Evolutionary conservation across 2,329 filamentous ascomycete species (phyloP), one percentile per base, ranked within the genome.

Genomic region (Fusarium sp.): DNA sequence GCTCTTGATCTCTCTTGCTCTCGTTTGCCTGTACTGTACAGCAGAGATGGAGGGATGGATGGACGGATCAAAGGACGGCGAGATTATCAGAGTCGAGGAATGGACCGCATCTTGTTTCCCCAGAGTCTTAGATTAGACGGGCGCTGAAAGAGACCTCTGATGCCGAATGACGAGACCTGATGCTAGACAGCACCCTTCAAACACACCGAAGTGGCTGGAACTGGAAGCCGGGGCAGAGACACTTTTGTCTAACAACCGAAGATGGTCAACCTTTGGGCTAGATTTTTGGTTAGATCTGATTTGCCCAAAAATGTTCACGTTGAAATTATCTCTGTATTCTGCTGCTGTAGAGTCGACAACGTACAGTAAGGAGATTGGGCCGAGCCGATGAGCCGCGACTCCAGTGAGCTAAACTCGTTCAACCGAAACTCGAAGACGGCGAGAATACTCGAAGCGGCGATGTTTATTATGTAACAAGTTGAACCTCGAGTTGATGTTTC

Each of bases 381-480:
- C 38, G 54, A 72, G 63, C 66, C 68, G 68, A 66, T 17, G 56
- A 59, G 52, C 51, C 66, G 52, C 39, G 52, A 39, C 49, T 69
- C 41, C 31, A 66, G n/a, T 26, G 18, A 42, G 26, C 48, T 66
- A 47, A 39, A 48, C 36, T 42, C 24, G 28, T 47, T 38, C 36
- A 60, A 65, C 39, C 44, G 48, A 41, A 49, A 70, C 66, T 69
- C 36, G 35, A 58, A 28, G 44, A 70, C 66, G 66, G 67, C 52
- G 41, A 59, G 41, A 55, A 63, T 51, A 47, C 69, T 74, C 71
- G 49, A 68, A 61, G 42, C 71, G 71, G 71, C 59, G 68, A 72
- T 31, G 54, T 71, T 74, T 74, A 74, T 74, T 74, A 74, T 68
- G 72, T 74, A 74, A 74, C 67, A 60, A 45, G n/a, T 61, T 54